Evolutionary conservation across 108 stramenopile genomes (phyloP).

Genomic region (Pseudonitzschia pungens): DNA sequence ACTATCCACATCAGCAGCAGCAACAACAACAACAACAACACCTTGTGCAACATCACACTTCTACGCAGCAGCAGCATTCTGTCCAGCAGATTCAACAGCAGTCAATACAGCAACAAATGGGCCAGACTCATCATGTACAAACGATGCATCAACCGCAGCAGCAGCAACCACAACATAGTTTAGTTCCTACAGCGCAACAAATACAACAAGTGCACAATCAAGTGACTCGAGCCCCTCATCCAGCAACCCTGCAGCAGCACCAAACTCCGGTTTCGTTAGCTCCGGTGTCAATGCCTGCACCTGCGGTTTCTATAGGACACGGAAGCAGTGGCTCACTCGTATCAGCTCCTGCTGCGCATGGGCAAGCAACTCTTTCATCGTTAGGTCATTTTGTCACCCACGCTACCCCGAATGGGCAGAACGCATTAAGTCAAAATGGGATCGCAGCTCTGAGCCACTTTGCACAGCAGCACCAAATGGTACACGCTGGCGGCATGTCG

Average conservation of each 20-base stretch:
- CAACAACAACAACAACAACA: constrained; percentile 22
- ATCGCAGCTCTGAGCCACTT: constrained; percentile 5
- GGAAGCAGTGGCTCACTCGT: not conserved
- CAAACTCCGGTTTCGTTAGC: not conserved
- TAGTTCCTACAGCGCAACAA: not conserved
- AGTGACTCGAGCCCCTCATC: not conserved
- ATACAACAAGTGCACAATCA: constrained; percentile 9
- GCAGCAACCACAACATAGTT: not conserved
- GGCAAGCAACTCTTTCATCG: not conserved
- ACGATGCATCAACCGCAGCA: constrained; percentile 5
- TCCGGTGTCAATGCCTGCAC: constrained; percentile 2
- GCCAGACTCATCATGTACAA: not conserved
- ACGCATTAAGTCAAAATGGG: constrained; percentile 1
- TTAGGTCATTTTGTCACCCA: constrained; percentile 8
- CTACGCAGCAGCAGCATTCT: not conserved
- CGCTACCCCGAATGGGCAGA: constrained; percentile 2
- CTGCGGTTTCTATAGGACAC: not conserved
- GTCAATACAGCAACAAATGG: not conserved
- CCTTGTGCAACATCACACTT: not conserved
- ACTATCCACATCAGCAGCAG: constrained; percentile 7
- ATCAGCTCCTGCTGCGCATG: not conserved
- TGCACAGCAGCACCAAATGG: constrained; percentile 13
- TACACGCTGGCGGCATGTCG: not conserved
- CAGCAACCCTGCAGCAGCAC: not conserved
- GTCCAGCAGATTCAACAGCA: not conserved